Evolutionary conservation across 352 stramenopile species (phyloP), one percentile per base, ranked within the genome.

Genomic region (Plasmopara halstedii): DNA sequence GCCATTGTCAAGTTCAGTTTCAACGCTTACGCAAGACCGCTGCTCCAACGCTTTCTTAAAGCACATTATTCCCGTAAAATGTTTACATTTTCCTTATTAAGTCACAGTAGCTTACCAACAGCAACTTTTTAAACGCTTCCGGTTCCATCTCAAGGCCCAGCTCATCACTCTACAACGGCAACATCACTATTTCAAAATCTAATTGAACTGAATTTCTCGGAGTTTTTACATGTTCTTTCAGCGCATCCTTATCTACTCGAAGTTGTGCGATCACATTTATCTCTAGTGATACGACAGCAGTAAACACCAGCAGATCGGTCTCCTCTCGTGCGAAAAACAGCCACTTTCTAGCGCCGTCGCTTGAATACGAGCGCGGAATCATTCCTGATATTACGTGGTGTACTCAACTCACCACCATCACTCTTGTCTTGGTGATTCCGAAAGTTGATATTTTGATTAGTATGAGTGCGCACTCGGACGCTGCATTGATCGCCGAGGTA

Each of bases 401-500:
- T 13, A 49, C 42, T 33, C 11, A 38, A 45, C 3, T 14, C 22
- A 27, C 6, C 19, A 47, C 19, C 17, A 39, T 37, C 40, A 46
- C 27, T 46, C 40, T 31, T 20, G 29, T 22, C 15, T 33, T 50
- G 32, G 14, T 19, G n/a, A 20, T 3, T 37, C 32, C 2, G 11
- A 37, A 37, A 13, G 11, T 37, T 35, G 18, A 15, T 37, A 23
- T 27, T 6, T 25, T 21, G n/a, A 58, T 66, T 50, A 72, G 54
- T 23, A 29, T 18, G n/a, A 70, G 39, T 40, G 27, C 41, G 41
- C 41, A 49, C 48, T 45, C 37, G 38, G 44, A 45, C 35, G 45
- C 35, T 31, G 53, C 26, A 22, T 52, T 78, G 46, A 88, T 88
- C 56, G 60, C 72, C 3, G 57, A 85, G 36, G 72, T 88, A 34